Evolutionary conservation across 257 asterid genomes (phyloP), one percentile per base, ranked within the genome.

Genomic region (Solanum chiquidenum): DNA sequence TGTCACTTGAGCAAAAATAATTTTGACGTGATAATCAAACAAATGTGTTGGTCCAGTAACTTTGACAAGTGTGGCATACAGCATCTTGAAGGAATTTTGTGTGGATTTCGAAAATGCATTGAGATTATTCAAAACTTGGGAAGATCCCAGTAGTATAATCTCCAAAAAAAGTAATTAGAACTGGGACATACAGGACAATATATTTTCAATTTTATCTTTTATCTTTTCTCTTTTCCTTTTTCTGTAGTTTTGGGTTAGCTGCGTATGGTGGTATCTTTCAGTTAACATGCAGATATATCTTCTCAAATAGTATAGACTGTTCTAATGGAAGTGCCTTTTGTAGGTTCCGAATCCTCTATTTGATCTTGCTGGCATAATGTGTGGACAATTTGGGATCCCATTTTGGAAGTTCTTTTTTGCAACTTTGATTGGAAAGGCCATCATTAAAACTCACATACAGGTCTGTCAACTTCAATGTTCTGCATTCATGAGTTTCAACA

Each of bases 361-460:
- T 92, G 99, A 96, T 91, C 98, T 96, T 77, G 99, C 99, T 55
- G 99, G 99, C 87, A 96, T 96, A 90, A 96, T 96, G 98, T 95
- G 99, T 58, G 99, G 99, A 74, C 98, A 96, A 89, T 96, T 96
- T 34, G 98, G 98, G 72, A 92, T 96, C 84, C 95, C 98, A 77
- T 96, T 96, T 90, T 96, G 98, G 98, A 91, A 95, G 91, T 96
- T 96, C 76, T 96, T 96, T 84, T 88, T 94, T 44, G 98, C 99
- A 82, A 95, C 99, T 13, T 85, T 94, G 92, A 90, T 96, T 12
- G 99, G 99, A 82, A 96, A 96, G 92, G 99, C 99, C 10, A 86
- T 96, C 86, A 92, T 96, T 91, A 96, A 96, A 91, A 96, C 99
- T 73, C 98, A 96, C 91, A 95, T 96, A 77, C 99, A 96, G 98